Base-by-base conservation (phyloP, 306 rosid species). In the Citrullus mucosospermus region DNA sequence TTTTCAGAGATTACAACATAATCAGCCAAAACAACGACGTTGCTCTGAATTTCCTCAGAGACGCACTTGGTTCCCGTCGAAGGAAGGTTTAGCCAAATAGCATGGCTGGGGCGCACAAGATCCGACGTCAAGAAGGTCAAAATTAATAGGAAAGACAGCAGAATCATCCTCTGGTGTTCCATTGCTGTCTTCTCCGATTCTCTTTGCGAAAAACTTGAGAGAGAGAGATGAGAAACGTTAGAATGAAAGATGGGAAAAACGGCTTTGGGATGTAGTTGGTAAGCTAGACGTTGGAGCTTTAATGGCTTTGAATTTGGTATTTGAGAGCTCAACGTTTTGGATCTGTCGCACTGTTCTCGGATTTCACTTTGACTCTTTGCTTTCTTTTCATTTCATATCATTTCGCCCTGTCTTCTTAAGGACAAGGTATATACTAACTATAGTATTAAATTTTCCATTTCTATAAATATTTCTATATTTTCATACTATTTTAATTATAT, bases 11-110 rank as follows among this genome's bases (percentile, higher is more conserved):
- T 76, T 57, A 89, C 87, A 15, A 86, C 79, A 80, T 94, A 94
- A 39, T 94, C 97, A 34, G 90, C 96, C 84, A 92, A 88, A 90
- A 94, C 93, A 81, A 94, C 93, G 77, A 94, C 93, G 89, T 94
- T 89, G 72, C 74, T 89, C 39, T 90, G 98, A 88, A 92, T 88
- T 90, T 94, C 98, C 86, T 94, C 98, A 41, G 96, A 90, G 77
- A 94, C 96, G 83, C 98, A 94, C 82, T 94, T 94, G 65, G 92
- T 89, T 8, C 89, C 93, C 2, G 88, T 8, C 10, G 81, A 2
- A 3, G 97, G 96, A 48, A 92, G n/a, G 57, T 85, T 86, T 48
- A 78, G 83, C 92, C 92, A 87, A 15, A 90, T 77, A 36, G 88
- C 90, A 38, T 82, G 72, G 66, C 76, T 59, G 14, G 84, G 76